phyloP scores from a whole-genome alignment of 352 stramenopile genomes.

The Pythium rishiriense region DNA sequence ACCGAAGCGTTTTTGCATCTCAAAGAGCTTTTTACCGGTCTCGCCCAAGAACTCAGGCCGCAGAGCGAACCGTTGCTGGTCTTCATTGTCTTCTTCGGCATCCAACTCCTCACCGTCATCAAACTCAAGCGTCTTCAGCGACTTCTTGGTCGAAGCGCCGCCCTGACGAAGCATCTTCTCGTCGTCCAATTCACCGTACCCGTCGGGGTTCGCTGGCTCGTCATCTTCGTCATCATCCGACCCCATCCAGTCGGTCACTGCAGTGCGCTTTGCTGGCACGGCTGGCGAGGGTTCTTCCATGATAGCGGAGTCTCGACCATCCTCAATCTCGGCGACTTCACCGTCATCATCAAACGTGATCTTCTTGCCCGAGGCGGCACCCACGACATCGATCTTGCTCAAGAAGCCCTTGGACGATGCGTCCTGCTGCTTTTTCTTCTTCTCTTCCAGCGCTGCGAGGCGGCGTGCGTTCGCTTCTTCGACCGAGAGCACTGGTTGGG shows the following conservation, averaged over 20 bases:
- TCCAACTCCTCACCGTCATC: conserved; percentile 32
- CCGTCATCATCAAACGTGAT: conserved; percentile 78
- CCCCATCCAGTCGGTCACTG: conserved; percentile 52
- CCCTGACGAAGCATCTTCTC: conserved; percentile 19
- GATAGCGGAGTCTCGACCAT: not conserved
- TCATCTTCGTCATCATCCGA: conserved; percentile 60
- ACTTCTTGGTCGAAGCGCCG: not conserved
- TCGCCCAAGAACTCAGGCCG: conserved; percentile 73
- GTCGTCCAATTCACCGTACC: conserved; percentile 29
- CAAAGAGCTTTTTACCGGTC: conserved; percentile 72
- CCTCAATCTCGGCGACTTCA: conserved; percentile 51
- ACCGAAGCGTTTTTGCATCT: conserved; percentile 81
- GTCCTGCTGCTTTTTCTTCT: conserved; percentile 35
- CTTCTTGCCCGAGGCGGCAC: conserved; percentile 46
- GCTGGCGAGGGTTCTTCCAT: conserved; percentile 20
- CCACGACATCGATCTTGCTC: conserved; percentile 36
- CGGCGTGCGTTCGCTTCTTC: conserved; percentile 44
- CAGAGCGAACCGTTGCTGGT: conserved; percentile 50
- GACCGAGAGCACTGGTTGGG: conserved; percentile 7
- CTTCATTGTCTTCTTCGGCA: conserved; percentile 28
- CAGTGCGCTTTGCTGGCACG: conserved; percentile 8
- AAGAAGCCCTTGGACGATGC: conserved; percentile 26
- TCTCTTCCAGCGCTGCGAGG: conserved; percentile 57
- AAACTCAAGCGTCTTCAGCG: conserved; percentile 48
- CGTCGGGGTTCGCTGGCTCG: conserved; percentile 13